phyloP scores from a whole-genome alignment of 1,284 basidiomycete genomes.

The Omphalotus olearius region DNA sequence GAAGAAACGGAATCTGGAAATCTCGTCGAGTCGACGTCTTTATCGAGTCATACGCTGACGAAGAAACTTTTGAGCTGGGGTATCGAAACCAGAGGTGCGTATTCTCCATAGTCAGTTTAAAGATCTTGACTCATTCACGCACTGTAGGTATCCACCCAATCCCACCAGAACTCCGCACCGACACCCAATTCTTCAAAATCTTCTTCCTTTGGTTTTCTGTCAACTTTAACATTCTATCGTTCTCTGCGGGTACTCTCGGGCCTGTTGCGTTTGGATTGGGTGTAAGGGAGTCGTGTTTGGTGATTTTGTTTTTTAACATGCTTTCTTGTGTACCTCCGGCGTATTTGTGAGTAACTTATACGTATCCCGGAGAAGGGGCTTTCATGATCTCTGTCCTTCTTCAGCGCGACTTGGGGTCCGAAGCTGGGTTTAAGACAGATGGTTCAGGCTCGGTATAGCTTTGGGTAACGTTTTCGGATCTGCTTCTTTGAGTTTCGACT shows the following conservation, averaged over 20 bases:
- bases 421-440: conserved; percentile 84
- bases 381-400: neutral
- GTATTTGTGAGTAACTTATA: conserved; percentile 60
- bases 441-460: conserved; percentile 76
- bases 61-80: conserved; percentile 17
- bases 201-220: conserved; percentile 76
- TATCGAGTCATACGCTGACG: neutral
- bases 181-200: conserved; percentile 63
- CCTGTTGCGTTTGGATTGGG: conserved; percentile 66
- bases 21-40: too few relatives aligned
- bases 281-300: conserved; percentile 65
- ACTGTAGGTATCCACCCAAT: conserved; percentile 49
- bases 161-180: conserved; percentile 44
- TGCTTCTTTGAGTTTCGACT: neutral
- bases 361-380: too few relatives aligned
- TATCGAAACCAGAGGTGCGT: conserved; percentile 20
- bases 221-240: conserved; percentile 76
- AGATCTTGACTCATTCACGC: neutral
- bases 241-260: conserved; percentile 73
- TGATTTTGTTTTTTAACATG: conserved; percentile 77
- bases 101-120: too few relatives aligned
- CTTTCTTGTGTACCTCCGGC: conserved; percentile 50
- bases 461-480: conserved; percentile 53
- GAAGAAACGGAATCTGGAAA: too few relatives aligned
- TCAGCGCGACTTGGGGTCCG: conserved; percentile 78